Base-by-base conservation (phyloP, 2,329 filamentous ascomycete species). In the Ceratocystis ficicola region DNA sequence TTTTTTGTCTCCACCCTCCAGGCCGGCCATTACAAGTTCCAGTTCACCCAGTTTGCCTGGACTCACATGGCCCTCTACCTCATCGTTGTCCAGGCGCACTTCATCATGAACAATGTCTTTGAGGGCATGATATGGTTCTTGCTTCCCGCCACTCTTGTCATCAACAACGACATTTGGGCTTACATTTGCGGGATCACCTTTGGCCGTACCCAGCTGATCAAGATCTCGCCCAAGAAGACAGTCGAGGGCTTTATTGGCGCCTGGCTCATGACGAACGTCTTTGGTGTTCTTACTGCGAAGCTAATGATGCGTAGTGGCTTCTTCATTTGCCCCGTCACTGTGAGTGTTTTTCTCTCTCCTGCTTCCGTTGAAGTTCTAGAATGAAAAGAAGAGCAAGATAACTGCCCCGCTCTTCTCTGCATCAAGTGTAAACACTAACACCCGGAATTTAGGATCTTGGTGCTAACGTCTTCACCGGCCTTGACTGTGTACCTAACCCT, bases 111-210 rank as follows among this genome's bases (percentile, higher is more conserved):
- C 82, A 99, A 99, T 77, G 88, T 99, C 70, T 95, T 99, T 72
- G 94, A 99, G 78, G 94, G 94, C 78, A 91, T 99, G 89, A 95
- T 99, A 75, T 99, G 94, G 94, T 97, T 99, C 81, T 96, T 97
- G 82, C 78, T 99, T 57, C 94, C 94, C 6, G 92, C 90, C 6
- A 87, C 90, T 64, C 83, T 99, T 71, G 94, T 99, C 75, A 96
- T 99, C 74, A 96, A 90, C 69, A 99, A 99, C 76, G 94, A 99
- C 74, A 99, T 99, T 70, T 97, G 95, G 72, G 94, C 94, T 72
- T 99, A 99, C 75, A 86, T 99, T 68, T 96, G 92, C 75, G 94
- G 94, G 68, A 97, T 99, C 73, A 93, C 92, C 25, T 96, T 99
- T 75, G 94, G 94, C 63, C 86, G 91, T 66, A 97, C 94, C 1